Percentiles rank a stretch among this genome's conserved stretches.
phyloP scores from a whole-genome alignment of 768 basidiomycete species.

The Mycena epipterygia region DNA sequence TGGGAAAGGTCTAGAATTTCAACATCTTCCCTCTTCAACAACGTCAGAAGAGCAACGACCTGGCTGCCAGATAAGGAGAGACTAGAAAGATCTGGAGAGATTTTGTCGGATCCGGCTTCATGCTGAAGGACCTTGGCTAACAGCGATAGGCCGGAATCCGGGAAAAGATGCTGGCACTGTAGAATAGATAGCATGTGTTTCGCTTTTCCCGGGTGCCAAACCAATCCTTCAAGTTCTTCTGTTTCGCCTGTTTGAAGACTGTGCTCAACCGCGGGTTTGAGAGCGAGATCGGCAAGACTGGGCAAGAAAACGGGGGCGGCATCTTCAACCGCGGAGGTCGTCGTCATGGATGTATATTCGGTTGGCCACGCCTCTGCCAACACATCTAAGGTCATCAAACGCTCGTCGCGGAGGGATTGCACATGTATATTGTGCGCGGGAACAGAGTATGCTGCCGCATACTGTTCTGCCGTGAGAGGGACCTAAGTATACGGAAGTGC shows the following conservation, averaged over 20 bases:
- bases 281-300: constrained; percentile 42
- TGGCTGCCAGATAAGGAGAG: constrained; percentile 42
- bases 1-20: constrained; percentile 44
- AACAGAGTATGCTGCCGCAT: constrained; percentile 35
- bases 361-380: constrained; percentile 43
- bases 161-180: constrained; percentile 38
- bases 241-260: constrained; percentile 41
- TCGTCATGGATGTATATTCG: constrained; percentile 29
- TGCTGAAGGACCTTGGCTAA: constrained; percentile 38
- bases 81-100: constrained; percentile 43
- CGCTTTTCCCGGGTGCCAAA: constrained; percentile 48
- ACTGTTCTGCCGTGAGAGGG: constrained; percentile 36
- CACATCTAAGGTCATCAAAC: constrained; percentile 36
- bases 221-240: constrained; percentile 41
- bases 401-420: constrained; percentile 32
- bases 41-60: constrained; percentile 35
- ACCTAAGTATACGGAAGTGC: too few species aligned
- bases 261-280: constrained; percentile 43
- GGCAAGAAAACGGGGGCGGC: constrained; percentile 32
- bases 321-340: background rate
- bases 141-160: constrained; percentile 43
- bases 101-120: constrained; percentile 26
- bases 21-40: constrained; percentile 22
- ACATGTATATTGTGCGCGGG: too few species aligned
- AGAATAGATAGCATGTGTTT: constrained; percentile 37